A percentile compares a stretch with the other conserved stretches of the same genome.
These are phyloP conservation scores for Dioszegia crocea DNA, from an alignment of 768 basidiomycete genomes.

Conservation along the genomic window DNA sequence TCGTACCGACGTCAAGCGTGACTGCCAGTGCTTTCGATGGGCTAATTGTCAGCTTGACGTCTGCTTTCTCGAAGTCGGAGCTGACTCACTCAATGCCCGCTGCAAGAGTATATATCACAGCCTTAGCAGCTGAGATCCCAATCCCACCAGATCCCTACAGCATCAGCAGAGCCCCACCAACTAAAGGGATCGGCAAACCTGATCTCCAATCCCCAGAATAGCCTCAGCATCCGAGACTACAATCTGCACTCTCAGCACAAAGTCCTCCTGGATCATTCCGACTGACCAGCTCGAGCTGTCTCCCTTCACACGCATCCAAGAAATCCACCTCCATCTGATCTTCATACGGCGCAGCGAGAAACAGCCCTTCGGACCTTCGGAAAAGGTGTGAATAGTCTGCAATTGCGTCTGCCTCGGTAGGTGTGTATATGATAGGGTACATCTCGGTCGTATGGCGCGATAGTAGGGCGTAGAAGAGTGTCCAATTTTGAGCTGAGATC, in stretches of 20 bases:
- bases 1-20: slow-evolving; percentile 50
- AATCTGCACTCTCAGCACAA: slow-evolving; percentile 25
- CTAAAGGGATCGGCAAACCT: slow-evolving; percentile 7
- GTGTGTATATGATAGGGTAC: slow-evolving; percentile 40
- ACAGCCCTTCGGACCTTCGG: slow-evolving; percentile 70
- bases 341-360: slow-evolving; percentile 59
- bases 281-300: slow-evolving; percentile 40
- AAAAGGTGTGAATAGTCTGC: slow-evolving; percentile 79
- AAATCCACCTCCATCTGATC: slow-evolving; percentile 74
- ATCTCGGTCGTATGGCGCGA: slow-evolving; percentile 61
- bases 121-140: slow-evolving; percentile 59
- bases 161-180: not conserved
- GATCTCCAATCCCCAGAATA: slow-evolving; percentile 47
- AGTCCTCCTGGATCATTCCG: not conserved
- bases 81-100: slow-evolving; percentile 49
- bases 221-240: slow-evolving; percentile 49
- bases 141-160: slow-evolving; percentile 45
- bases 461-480: slow-evolving; percentile 70
- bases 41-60: slow-evolving; percentile 12
- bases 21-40: slow-evolving; percentile 47
- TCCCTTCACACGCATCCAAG: slow-evolving; percentile 55
- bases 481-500: slow-evolving; percentile 54
- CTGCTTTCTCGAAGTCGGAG: not conserved
- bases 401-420: slow-evolving; percentile 68
- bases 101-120: slow-evolving; percentile 59